Base-by-base conservation (phyloP, 2,329 filamentous ascomycete genomes). In the Chaetomium globosum region DNA sequence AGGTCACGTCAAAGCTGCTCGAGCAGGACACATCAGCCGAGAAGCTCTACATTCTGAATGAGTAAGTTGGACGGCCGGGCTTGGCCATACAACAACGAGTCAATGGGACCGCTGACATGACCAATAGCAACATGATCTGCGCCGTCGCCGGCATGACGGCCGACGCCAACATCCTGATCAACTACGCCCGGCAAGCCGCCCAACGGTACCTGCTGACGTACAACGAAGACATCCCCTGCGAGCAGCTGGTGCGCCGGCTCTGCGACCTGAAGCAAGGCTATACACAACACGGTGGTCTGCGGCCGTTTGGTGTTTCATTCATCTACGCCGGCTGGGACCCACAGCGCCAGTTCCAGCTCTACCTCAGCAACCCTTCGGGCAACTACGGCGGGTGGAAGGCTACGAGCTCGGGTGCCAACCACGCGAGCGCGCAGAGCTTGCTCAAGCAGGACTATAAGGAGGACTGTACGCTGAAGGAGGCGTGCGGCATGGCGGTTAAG, bases 301-400 rank as follows among this genome's bases (percentile, higher is more conserved):
- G 95, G 73, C 95, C 95, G 19, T 99, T 99, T 74, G 95, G 95
- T 79, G 95, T 99, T 56, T 97, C 93, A 56, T 98, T 99, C 87
- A 98, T 99, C 85, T 99, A 99, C 77, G 96, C 96, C 58, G 95
- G 95, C 67, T 99, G 93, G 87, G 95, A 99, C 77, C 92, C 92
- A 66, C 91, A 96, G 80, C 87, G 93, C 75, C 90, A 98, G 78
- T 99, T 99, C 85, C 95, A 99, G 83, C 87, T 99, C 68, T 99
- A 98, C 82, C 93, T 98, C 79, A 97, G 93, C 84, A 99, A 99
- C 80, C 95, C 95, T 16, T 96, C 92, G 69, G 95, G 95, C 73
- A 99, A 99, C 84, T 99, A 99, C 77, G 96, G 95, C 70, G 95
- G 95, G 64, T 99, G 95, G 95, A 99, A 99, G 83, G 95, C 95